Conservation (phyloP, 805 yeast genomes). For the Zygotorulaspora chibaensis region DNA sequence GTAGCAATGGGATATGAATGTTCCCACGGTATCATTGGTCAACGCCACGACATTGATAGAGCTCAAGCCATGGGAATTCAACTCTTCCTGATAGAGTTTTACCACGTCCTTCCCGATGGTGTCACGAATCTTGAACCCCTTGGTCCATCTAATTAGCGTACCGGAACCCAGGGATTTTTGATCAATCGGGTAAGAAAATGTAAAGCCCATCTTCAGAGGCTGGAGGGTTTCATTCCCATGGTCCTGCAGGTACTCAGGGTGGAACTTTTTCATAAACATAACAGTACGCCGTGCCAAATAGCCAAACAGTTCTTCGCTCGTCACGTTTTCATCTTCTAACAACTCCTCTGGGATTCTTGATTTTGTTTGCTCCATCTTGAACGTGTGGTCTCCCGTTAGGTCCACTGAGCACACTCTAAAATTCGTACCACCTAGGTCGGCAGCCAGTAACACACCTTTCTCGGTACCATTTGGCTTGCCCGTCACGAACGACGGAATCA, state of each 20-base stretch:
- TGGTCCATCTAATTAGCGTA: conserved; percentile 88
- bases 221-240: conserved; percentile 27
- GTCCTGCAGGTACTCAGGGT: conserved; percentile 41
- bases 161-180: conserved; percentile 81
- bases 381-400: conserved; percentile 75
- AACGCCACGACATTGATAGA: conserved; percentile 72
- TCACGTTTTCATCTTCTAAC: conserved; percentile 50
- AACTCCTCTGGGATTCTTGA: conserved; percentile 73
- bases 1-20: conserved; percentile 83
- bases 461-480: conserved; percentile 82
- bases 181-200: conserved; percentile 88
- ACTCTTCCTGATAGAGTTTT: conserved; percentile 59
- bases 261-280: conserved; percentile 63
- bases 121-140: conserved; percentile 85
- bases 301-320: conserved; percentile 63
- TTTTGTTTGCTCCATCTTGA: conserved; percentile 69
- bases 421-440: conserved; percentile 95
- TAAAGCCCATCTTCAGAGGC: conserved; percentile 76
- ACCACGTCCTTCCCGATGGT: conserved; percentile 84
- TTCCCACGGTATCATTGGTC: conserved; percentile 95
- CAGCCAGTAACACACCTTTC: conserved; percentile 78
- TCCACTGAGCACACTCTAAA: conserved; percentile 88
- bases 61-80: conserved; percentile 56
- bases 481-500: conserved; percentile 92
- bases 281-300: conserved; percentile 70